Evolutionary conservation across 768 basidiomycete species (phyloP).

Genomic region (Trametes punicea): DNA sequence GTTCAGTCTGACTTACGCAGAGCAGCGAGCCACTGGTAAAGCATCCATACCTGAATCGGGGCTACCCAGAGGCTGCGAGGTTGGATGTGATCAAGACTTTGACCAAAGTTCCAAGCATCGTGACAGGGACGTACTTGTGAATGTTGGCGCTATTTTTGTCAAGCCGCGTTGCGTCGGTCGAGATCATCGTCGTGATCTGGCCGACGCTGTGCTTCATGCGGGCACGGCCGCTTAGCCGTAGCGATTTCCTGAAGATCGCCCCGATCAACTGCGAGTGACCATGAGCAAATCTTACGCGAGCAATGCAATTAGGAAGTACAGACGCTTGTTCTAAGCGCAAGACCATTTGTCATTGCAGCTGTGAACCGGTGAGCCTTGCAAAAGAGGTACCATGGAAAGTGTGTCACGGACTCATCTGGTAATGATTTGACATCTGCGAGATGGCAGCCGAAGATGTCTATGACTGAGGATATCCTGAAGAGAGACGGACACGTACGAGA

Average conservation of each 20-base stretch:
- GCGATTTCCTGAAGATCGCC: slow-evolving; percentile 60
- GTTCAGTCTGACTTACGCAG: not conserved
- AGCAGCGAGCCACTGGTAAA: not conserved
- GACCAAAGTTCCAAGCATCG: not conserved
- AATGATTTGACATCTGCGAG: slow-evolving; percentile 40
- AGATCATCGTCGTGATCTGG: slow-evolving; percentile 68
- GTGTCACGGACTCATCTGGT: slow-evolving; percentile 33
- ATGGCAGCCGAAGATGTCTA: no score
- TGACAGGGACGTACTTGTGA: slow-evolving; percentile 28
- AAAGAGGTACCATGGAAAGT: not conserved
- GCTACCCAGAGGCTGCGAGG: slow-evolving; percentile 55
- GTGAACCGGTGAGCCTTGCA: not conserved
- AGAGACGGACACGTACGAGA: slow-evolving; percentile 21
- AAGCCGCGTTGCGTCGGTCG: slow-evolving; percentile 56
- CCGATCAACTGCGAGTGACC: slow-evolving; percentile 34
- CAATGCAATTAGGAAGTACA: slow-evolving; percentile 11
- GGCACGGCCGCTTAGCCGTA: slow-evolving; percentile 61
- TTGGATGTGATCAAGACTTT: not conserved
- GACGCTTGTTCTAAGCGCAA: slow-evolving; percentile 47
- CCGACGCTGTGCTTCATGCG: slow-evolving; percentile 59
- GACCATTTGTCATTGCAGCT: slow-evolving; percentile 48
- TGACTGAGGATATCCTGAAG: not conserved
- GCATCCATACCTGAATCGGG: slow-evolving; percentile 47
- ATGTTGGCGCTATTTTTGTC: slow-evolving; percentile 44
- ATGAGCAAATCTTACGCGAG: not conserved